Percentiles rank a stretch among this genome's conserved stretches.
Conservation (phyloP, 768 basidiomycete species). For the Hydnum rufescens region DNA sequence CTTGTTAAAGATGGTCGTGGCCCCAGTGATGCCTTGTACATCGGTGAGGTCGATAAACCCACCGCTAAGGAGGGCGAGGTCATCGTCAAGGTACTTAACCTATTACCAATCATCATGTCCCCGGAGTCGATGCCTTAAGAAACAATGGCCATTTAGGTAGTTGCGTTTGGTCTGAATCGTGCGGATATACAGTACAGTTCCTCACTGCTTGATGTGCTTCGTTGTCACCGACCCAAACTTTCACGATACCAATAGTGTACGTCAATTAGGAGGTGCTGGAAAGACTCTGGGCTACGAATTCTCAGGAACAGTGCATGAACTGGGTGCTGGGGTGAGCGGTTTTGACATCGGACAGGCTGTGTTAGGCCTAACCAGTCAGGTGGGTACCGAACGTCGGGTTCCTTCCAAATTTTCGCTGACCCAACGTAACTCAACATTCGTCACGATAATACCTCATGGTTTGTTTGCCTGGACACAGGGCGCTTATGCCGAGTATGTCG, state of each 20-base stretch:
- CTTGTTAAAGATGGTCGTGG: slow-evolving; percentile 60
- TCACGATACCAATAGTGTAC: no score
- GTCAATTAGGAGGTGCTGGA: no score
- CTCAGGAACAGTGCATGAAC: slow-evolving; percentile 38
- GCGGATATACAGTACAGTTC: slow-evolving; percentile 67
- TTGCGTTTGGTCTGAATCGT: slow-evolving; percentile 65
- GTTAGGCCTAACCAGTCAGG: slow-evolving; percentile 55
- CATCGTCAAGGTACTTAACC: not conserved
- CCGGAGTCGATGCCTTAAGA: slow-evolving; percentile 6
- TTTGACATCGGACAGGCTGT: slow-evolving; percentile 56
- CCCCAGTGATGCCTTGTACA: slow-evolving; percentile 53
- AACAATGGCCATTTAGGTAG: slow-evolving; percentile 12
- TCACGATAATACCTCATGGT: no score
- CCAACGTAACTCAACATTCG: no score
- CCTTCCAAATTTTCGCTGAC: no score
- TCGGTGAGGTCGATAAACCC: slow-evolving; percentile 54
- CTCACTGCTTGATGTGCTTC: no score
- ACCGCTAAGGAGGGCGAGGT: slow-evolving; percentile 21
- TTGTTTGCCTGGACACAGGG: no score
- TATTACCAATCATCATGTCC: not conserved
- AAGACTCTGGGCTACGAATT: slow-evolving; percentile 77
- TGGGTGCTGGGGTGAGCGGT: slow-evolving; percentile 30
- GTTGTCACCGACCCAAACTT: slow-evolving; percentile 60
- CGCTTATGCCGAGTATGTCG: slow-evolving; percentile 79
- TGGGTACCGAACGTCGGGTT: no score